phyloP scores from a whole-genome alignment of 2,329 filamentous ascomycete species.

The Neophaeococcomyces aloes region DNA sequence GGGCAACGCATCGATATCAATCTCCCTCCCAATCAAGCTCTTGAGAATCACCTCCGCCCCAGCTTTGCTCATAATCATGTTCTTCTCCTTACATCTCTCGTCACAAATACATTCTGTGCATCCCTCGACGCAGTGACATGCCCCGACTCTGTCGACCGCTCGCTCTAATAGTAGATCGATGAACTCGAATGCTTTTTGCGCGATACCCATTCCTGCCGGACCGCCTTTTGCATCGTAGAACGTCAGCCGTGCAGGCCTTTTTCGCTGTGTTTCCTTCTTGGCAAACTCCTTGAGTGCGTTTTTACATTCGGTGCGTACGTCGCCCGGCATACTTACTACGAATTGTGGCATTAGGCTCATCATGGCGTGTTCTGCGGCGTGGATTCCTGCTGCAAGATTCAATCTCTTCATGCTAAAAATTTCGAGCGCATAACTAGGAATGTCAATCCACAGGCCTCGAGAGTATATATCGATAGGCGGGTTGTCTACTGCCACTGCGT shows the following conservation, averaged over 20 bases:
- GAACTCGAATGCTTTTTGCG: conserved; percentile 88
- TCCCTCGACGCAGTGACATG: conserved; percentile 65
- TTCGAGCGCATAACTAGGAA: conserved; percentile 66
- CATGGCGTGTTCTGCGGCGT: conserved; percentile 87
- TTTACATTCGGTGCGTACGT: conserved; percentile 93
- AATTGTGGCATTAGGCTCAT: conserved; percentile 81
- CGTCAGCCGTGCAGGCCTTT: conserved; percentile 75
- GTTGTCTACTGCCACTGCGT: conserved; percentile 87
- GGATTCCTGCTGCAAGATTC: conserved; percentile 80
- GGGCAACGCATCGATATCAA: conserved; percentile 73
- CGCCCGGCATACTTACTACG: conserved; percentile 78
- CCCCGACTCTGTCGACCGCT: conserved; percentile 64
- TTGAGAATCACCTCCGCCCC: conserved; percentile 74
- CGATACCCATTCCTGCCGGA: conserved; percentile 70
- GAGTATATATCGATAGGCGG: conserved; percentile 74
- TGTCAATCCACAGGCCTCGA: conserved; percentile 92
- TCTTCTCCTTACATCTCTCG: conserved; percentile 72
- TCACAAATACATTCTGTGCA: conserved; percentile 86
- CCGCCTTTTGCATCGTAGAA: conserved; percentile 96
- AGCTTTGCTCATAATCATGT: conserved; percentile 88
- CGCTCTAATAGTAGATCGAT: conserved; percentile 66
- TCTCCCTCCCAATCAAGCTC: conserved; percentile 60
- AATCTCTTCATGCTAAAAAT: conserved; percentile 63
- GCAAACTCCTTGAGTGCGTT: conserved; percentile 78
- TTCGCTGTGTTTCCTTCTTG: conserved; percentile 46